Evolutionary conservation across 345 rosid genomes (phyloP), one percentile per base, ranked within the genome.

Genomic region (Citrus sp.): DNA sequence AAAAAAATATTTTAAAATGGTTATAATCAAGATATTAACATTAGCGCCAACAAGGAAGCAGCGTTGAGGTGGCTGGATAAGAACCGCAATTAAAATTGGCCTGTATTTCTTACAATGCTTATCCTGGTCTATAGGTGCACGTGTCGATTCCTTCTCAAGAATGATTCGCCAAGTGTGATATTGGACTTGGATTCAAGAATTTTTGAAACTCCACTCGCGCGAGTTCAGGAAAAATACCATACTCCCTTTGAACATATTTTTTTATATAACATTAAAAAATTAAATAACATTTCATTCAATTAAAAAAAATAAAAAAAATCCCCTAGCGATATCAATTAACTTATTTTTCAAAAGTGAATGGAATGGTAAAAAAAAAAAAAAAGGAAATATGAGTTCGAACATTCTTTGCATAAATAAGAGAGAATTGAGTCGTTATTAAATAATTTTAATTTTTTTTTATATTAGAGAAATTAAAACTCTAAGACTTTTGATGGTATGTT

Each of bases 41-140:
- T 30, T 67, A 34, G 66, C 59, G 59, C 79, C 77, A 72, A 68
- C 73, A 6, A 74, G 80, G 84, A 58, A 59, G 68, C 69, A 12
- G n/a, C 4, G 22, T 9, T 85, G 87, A 81, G 69, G 87, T 87
- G 92, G 87, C 67, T 4, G 30, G 87, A 82, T 80, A 80, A 85
- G 80, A 77, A 71, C 88, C 86, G 42, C 73, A 14, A 28, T 24
- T 22, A 30, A 6, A 34, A 6, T 4, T 9, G n/a, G 28, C 76
- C 55, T 8, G 9, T 19, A 25, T 38, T 46, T 67, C 22, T 37
- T 71, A 25, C 59, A 10, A 64, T 76, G 75, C 85, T 84, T 80
- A 83, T 86, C 88, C 74, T 14, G 24, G 42, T 4, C 13, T 9
- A 4, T 3, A 4, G 1, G 56, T 75, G 49, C 25, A 84, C 85